Conservation (phyloP, 23 red algal species). For the Rhodosorus marinus region DNA sequence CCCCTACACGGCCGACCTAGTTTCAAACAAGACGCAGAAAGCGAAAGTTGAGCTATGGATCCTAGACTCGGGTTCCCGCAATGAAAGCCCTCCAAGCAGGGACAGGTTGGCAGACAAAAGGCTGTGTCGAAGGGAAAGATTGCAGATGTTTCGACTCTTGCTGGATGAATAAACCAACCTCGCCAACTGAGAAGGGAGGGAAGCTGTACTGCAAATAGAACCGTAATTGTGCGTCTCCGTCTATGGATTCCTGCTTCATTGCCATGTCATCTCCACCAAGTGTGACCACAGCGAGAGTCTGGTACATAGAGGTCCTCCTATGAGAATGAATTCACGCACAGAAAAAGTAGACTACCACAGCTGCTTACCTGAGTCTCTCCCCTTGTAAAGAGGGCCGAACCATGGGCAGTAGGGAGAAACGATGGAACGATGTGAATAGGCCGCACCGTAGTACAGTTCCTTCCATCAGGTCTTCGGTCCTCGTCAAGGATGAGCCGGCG, state of each 20-base stretch:
- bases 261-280: constrained; percentile 70
- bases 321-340: no score
- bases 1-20: constrained; percentile 41
- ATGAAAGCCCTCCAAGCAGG: no score
- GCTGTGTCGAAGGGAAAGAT: no score
- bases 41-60: no score
- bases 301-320: no score
- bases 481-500: constrained; percentile 31
- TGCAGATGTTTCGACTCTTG: no score
- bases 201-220: constrained; percentile 95
- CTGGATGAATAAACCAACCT: no score
- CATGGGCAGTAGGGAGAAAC: constrained; percentile 49
- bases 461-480: constrained; percentile 44
- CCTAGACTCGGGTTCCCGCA: no score
- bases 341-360: no score
- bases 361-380: constrained; percentile 93
- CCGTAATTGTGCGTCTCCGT: constrained; percentile 40
- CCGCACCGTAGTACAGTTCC: constrained; percentile 27
- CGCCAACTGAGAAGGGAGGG: constrained; percentile 70
- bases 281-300: constrained; percentile 75
- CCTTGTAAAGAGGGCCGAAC: constrained; percentile 77
- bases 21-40: no score
- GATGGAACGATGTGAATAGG: constrained; percentile 58
- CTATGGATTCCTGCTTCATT: constrained; percentile 55
- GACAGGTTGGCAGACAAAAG: no score